These are phyloP conservation scores for Alternaria brassicae DNA, from an alignment of 2,329 filamentous ascomycete genomes.

Conservation along the genomic window DNA sequence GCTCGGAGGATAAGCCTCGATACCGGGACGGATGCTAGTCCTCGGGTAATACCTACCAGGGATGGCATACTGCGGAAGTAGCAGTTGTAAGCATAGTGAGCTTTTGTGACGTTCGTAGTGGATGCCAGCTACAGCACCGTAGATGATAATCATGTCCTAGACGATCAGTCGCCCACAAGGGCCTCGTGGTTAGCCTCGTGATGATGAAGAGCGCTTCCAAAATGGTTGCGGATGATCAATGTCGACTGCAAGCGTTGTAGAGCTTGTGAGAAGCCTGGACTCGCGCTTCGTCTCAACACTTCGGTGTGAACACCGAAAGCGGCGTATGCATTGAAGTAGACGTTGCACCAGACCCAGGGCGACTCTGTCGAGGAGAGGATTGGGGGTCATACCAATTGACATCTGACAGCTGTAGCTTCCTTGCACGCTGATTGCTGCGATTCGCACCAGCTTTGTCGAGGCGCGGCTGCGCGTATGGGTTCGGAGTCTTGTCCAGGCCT, in stretches of 20 bases:
- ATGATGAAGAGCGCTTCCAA: conserved; percentile 6
- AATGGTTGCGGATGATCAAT: conserved; percentile 16
- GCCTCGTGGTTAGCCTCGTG: conserved; percentile 37
- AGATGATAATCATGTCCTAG: conserved; percentile 41
- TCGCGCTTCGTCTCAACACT: conserved; percentile 16
- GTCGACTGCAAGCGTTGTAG: conserved; percentile 1
- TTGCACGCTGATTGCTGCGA: conserved; percentile 78
- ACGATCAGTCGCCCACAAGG: conserved; percentile 33
- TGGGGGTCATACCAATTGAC: conserved; percentile 83
- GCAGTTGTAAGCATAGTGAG: conserved; percentile 9
- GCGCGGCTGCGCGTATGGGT: conserved; percentile 55
- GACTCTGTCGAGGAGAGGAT: conserved; percentile 27
- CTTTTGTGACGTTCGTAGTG: conserved; percentile 18
- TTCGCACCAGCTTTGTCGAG: conserved; percentile 67
- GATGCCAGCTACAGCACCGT: conserved; percentile 36
- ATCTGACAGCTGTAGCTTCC: conserved; percentile 93
- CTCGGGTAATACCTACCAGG: conserved; percentile 6
- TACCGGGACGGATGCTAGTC: conserved; percentile 1
- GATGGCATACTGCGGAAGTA: conserved; percentile 8
- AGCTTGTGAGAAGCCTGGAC: conserved; percentile 14
- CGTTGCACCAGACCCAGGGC: conserved; percentile 13
- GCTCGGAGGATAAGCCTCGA: conserved; percentile 1
- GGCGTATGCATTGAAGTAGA: conserved; percentile 7
- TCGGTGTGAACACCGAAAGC: conserved; percentile 14
- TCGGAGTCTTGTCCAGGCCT: conserved; percentile 52